A percentile compares a stretch with the other conserved stretches of the same genome.
phyloP scores from a whole-genome alignment of 768 basidiomycete genomes.

The Auricularia sp. region DNA sequence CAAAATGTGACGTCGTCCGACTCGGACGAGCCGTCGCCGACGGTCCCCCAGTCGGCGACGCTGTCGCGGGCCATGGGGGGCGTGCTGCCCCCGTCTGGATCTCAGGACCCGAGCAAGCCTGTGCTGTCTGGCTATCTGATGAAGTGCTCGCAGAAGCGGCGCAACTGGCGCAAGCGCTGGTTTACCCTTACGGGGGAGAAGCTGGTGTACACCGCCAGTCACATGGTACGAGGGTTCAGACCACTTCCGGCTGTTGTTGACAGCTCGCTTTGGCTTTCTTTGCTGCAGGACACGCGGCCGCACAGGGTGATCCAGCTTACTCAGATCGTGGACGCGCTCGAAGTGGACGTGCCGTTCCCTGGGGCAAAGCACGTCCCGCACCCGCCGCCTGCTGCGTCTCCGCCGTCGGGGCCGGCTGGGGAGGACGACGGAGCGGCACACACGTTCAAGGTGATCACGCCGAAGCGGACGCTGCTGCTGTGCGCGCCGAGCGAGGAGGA shows the following conservation, averaged over 20 bases:
- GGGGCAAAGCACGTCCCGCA: constrained; percentile 29
- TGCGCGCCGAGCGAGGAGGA: constrained; percentile 97
- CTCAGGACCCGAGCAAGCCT: constrained; percentile 61
- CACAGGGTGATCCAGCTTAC: constrained; percentile 79
- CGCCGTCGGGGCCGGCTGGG: constrained; percentile 26
- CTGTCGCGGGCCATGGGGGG: constrained; percentile 16
- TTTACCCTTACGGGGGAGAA: constrained; percentile 87
- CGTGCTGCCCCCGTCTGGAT: constrained; percentile 28
- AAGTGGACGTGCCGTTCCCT: constrained; percentile 59
- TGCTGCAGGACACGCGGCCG: constrained; percentile 71
- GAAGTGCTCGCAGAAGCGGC: constrained; percentile 90
- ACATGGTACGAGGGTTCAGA: constrained; percentile 67
- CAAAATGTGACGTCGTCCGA: constrained; percentile 57
- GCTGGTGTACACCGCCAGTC: constrained; percentile 80
- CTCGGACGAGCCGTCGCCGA: constrained; percentile 50
- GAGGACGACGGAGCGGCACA: constrained; percentile 33
- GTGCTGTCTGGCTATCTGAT: constrained; percentile 87
- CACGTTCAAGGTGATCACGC: constrained; percentile 94
- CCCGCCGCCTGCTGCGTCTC: constrained; percentile 18
- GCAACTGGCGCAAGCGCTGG: constrained; percentile 96
- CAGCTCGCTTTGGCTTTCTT: constrained; percentile 8
- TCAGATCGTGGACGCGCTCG: constrained; percentile 85
- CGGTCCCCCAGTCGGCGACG: constrained; percentile 16
- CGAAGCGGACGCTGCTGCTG: constrained; percentile 77
- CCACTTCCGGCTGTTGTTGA: constrained; percentile 3